Conservation (phyloP, 352 stramenopile species). For the Phytopythium litorale region DNA sequence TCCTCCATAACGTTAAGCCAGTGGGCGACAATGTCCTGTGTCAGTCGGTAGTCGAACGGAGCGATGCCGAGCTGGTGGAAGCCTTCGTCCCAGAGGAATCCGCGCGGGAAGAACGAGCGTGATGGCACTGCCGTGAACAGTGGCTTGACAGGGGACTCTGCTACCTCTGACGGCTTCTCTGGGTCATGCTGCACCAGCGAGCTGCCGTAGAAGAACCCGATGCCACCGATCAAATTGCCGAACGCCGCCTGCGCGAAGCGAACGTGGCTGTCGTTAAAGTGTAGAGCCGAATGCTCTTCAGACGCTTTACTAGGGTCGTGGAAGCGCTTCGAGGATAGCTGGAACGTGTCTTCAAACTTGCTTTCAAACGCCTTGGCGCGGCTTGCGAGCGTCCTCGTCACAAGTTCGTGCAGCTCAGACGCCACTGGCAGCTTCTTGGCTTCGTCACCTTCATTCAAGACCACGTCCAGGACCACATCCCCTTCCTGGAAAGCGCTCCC, state of each 20-base stretch:
- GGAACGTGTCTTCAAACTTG: constrained; percentile 58
- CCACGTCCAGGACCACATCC: constrained; percentile 59
- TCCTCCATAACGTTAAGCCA: constrained; percentile 88
- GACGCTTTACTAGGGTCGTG: background rate
- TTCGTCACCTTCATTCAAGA: constrained; percentile 48
- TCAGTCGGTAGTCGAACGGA: constrained; percentile 70
- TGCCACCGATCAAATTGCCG: constrained; percentile 88
- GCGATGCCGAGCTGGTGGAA: constrained; percentile 91
- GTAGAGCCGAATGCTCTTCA: background rate
- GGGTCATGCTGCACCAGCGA: constrained; percentile 67
- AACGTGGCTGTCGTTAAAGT: constrained; percentile 54
- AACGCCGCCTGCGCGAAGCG: constrained; percentile 82
- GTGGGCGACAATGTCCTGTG: constrained; percentile 78
- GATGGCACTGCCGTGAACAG: constrained; percentile 91
- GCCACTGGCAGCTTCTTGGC: background rate
- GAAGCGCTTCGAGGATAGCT: constrained; percentile 33
- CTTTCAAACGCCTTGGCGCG: constrained; percentile 39
- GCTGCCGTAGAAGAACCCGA: constrained; percentile 89
- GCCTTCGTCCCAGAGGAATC: constrained; percentile 94
- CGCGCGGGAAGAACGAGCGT: constrained; percentile 91
- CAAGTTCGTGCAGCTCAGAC: background rate
- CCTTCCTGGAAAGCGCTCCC: constrained; percentile 23
- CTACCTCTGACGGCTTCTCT: constrained; percentile 21
- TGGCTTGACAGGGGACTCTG: constrained; percentile 36
- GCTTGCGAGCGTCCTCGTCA: constrained; percentile 12